These are phyloP conservation scores for Coemansia erecta DNA, from an alignment of 192 early-diverging fungal species.

Conservation along the genomic window DNA sequence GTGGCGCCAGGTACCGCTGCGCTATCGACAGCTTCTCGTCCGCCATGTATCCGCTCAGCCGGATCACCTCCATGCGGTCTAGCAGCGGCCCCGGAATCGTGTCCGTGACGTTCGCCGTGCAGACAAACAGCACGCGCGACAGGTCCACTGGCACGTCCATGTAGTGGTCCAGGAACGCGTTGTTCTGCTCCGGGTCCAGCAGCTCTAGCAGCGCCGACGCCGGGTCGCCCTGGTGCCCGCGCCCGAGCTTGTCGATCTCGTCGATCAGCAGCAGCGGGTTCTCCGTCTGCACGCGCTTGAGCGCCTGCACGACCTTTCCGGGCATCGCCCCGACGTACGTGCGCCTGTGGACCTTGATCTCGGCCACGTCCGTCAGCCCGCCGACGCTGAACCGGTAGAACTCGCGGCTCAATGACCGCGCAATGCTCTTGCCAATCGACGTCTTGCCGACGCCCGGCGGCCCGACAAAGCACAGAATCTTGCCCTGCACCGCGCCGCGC, in stretches of 20 bases:
- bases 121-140: constrained; percentile 98
- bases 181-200: constrained; percentile 97
- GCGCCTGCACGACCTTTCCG: constrained; percentile 96
- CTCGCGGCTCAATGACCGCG: constrained; percentile 87
- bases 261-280: constrained; percentile 98
- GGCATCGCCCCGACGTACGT: constrained; percentile 99
- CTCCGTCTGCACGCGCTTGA: constrained; percentile 98
- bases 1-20: constrained; percentile 84
- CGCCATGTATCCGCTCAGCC: constrained; percentile 85
- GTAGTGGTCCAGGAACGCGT: constrained; percentile 97
- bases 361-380: constrained; percentile 95
- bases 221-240: constrained; percentile 97
- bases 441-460: constrained; percentile 99
- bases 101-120: constrained; percentile 96
- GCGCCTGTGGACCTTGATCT: constrained; percentile 98
- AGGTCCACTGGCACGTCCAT: constrained; percentile 98
- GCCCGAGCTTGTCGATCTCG: constrained; percentile 98
- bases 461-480: constrained; percentile 96
- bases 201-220: constrained; percentile 95
- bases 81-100: constrained; percentile 97
- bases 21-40: constrained; percentile 95
- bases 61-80: constrained; percentile 98
- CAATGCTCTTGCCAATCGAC: constrained; percentile 97
- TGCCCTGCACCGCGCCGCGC: constrained; percentile 94
- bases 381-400: constrained; percentile 98